phyloP scores from a whole-genome alignment of 2,329 filamentous ascomycete species.

The Thielaviopsis euricoi region DNA sequence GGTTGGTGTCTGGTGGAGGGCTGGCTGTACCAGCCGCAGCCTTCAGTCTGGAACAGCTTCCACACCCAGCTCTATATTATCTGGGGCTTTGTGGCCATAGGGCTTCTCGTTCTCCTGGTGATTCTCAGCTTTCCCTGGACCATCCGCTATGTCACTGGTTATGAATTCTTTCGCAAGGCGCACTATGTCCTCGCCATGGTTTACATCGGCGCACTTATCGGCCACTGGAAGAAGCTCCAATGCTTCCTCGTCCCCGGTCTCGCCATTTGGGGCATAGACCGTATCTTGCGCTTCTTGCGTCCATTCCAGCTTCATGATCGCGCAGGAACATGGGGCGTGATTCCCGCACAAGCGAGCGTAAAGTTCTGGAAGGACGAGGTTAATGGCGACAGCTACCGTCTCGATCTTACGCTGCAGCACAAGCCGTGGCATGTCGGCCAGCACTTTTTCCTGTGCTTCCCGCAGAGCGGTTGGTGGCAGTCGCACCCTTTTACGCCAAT shows the following conservation, averaged over 20 bases:
- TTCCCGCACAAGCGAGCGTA: constrained; percentile 19
- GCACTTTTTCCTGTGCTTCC: constrained; percentile 56
- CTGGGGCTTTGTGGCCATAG: constrained; percentile 55
- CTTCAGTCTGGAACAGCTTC: constrained; percentile 36
- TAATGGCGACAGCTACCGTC: constrained; percentile 44
- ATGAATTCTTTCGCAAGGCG: constrained; percentile 61
- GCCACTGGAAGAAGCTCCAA: constrained; percentile 51
- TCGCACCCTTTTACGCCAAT: constrained; percentile 55
- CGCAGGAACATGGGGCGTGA: constrained; percentile 14
- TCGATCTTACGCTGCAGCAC: constrained; percentile 48
- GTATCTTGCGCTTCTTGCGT: constrained; percentile 39
- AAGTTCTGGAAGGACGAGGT: constrained; percentile 36
- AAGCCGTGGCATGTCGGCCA: constrained; percentile 48
- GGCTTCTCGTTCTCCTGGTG: constrained; percentile 43
- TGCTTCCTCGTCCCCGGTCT: constrained; percentile 55
- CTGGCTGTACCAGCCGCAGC: constrained; percentile 55
- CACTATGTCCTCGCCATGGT: constrained; percentile 59
- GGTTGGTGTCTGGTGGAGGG: constrained; percentile 53
- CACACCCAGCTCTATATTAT: constrained; percentile 52
- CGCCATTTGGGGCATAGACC: constrained; percentile 48
- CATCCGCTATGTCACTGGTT: constrained; percentile 46
- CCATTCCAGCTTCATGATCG: constrained; percentile 45
- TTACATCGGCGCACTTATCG: constrained; percentile 62
- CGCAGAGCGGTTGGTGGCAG: constrained; percentile 51
- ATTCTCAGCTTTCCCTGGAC: constrained; percentile 38